Base-by-base conservation (phyloP, 2,329 filamentous ascomycete genomes). In the Camptophora hylomeconis region DNA sequence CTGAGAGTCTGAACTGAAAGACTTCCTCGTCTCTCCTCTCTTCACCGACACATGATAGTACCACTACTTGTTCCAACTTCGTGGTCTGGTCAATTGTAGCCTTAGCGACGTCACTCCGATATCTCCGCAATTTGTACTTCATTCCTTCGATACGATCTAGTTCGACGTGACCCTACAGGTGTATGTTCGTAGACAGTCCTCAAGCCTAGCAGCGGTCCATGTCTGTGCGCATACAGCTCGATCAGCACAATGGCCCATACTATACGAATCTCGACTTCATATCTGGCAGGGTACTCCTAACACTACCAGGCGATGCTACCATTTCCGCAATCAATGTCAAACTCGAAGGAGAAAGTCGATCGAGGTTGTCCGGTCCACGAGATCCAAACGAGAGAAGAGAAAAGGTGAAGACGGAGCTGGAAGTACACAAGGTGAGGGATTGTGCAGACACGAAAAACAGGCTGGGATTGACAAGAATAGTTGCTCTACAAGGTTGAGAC, bases 241-340 rank as follows among this genome's bases (percentile, higher is more conserved):
- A 63, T 37, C 50, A 51, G 25, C 51, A 49, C 12, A 51, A 57
- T 35, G 47, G 49, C 17, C 36, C 30, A 13, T 53, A 56, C 43
- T 63, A 60, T 39, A 65, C 61, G 28, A 65, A 65, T 32, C 52
- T 65, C 27, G 61, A 65, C 39, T 54, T 53, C 29, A 48, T 65
- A 15, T 52, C 53, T 2, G 61, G 61, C 17, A 58, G 47, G 23
- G 58, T 62, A 12, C 41, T 60, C n/a, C 44, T 65, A 22, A 44
- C 50, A 26, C 47, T 64, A 5, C 43, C 46, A 1, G 49, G 48
- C 1, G 57, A 61, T 42, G 51, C 61, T 8, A 45, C 59, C 5
- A 54, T 65, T 28, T 52, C 54, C 21, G 52, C 51, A 4, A 58
- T 65, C 20, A 55, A 55, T 22, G 61, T 64, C 26, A 65, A 65